phyloP scores from a whole-genome alignment of 352 stramenopile genomes.

The Pythium inflatum region DNA sequence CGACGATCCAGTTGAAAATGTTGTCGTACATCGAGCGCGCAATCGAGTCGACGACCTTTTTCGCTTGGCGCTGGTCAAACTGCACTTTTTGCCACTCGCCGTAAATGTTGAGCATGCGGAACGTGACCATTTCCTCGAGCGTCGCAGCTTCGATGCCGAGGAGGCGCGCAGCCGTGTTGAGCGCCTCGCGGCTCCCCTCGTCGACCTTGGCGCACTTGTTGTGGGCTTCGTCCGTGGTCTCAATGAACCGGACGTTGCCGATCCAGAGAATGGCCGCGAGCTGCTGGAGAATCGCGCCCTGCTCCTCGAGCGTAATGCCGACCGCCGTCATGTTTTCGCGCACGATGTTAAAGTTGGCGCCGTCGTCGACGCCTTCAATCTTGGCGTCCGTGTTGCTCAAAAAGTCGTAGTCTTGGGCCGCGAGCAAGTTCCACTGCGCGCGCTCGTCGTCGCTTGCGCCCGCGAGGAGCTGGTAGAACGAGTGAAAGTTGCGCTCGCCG shows the following conservation, averaged over 20 bases:
- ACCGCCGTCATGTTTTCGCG: constrained; percentile 70
- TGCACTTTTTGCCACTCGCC: constrained; percentile 77
- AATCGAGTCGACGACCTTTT: constrained; percentile 86
- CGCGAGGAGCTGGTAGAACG: constrained; percentile 93
- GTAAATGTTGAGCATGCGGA: constrained; percentile 81
- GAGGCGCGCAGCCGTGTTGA: constrained; percentile 61
- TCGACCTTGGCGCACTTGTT: constrained; percentile 75
- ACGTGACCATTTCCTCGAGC: constrained; percentile 77
- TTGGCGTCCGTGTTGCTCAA: constrained; percentile 64
- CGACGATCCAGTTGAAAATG: constrained; percentile 90
- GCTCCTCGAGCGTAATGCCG: constrained; percentile 74
- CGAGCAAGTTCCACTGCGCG: constrained; percentile 58
- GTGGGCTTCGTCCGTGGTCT: constrained; percentile 73
- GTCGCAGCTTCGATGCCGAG: constrained; percentile 65
- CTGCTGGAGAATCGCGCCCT: constrained; percentile 75
- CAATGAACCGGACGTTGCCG: constrained; percentile 81
- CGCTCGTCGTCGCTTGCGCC: constrained; percentile 60
- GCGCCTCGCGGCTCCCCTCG: constrained; percentile 52
- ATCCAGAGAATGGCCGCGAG: constrained; percentile 84
- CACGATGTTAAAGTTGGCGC: constrained; percentile 62
- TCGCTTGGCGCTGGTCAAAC: constrained; percentile 74
- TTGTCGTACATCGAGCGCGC: constrained; percentile 89
- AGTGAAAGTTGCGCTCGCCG: constrained; percentile 93
- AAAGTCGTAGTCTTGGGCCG: constrained; percentile 63
- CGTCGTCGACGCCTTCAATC: constrained; percentile 82